Evolutionary conservation across 2,329 filamentous ascomycete species (phyloP).

Genomic region (Pseudocercospora fijiensis): DNA sequence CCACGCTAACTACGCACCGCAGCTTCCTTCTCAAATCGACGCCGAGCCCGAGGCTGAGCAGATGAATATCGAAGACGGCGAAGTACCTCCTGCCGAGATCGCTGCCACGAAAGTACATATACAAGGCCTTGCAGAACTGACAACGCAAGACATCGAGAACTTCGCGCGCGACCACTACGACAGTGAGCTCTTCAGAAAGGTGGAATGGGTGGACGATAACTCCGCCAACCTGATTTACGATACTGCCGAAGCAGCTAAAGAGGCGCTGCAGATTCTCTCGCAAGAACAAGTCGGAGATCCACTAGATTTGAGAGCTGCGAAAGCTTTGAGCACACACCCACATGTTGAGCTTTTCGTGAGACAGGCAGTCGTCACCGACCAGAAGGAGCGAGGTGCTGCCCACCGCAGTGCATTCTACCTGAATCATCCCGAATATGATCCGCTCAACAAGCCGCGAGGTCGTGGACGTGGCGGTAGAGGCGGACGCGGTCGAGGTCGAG

Average conservation of each 20-base stretch:
- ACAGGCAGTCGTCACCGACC: constrained; percentile 71
- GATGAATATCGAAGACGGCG: constrained; percentile 36
- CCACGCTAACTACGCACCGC: constrained; percentile 21
- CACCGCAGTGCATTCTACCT: constrained; percentile 88
- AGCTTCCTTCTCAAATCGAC: constrained; percentile 25
- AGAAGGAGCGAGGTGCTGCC: constrained; percentile 75
- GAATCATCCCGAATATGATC: constrained; percentile 84
- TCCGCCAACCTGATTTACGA: constrained; percentile 84
- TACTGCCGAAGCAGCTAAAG: constrained; percentile 52
- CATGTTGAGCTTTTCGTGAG: constrained; percentile 70
- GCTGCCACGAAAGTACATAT: constrained; percentile 73
- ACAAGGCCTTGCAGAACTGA: constrained; percentile 76
- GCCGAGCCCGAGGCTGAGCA: constrained; percentile 27
- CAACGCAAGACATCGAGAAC: constrained; percentile 73
- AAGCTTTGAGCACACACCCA: constrained; percentile 61
- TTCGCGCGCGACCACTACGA: constrained; percentile 66
- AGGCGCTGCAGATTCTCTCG: constrained; percentile 55
- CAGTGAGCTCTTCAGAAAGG: constrained; percentile 54
- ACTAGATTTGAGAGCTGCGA: constrained; percentile 67
- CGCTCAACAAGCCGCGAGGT: constrained; percentile 65
- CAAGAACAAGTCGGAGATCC: constrained; percentile 36
- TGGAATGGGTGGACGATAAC: constrained; percentile 95
- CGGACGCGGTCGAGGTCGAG: constrained; percentile 38
- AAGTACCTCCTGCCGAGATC: constrained; percentile 33
- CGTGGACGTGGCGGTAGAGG: constrained; percentile 24